phyloP scores from a whole-genome alignment of 23 red algal species.

The Gracilaria gracilis region DNA sequence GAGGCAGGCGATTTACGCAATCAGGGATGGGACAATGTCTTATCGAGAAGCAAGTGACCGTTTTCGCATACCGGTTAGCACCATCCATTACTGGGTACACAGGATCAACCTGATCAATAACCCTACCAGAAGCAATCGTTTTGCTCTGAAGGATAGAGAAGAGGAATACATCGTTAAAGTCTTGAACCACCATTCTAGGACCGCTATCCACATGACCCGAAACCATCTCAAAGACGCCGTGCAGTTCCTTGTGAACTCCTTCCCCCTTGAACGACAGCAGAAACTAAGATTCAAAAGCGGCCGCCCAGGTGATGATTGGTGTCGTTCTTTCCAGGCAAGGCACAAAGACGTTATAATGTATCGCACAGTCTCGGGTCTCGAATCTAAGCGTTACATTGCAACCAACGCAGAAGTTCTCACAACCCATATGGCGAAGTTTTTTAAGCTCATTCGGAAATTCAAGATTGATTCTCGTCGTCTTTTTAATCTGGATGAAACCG shows the following conservation, averaged over 20 bases:
- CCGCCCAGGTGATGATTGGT: not conserved
- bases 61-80: not conserved
- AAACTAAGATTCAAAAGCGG: not conserved
- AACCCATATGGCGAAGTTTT: not conserved
- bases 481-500: conserved; percentile 3
- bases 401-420: not conserved
- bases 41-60: not conserved
- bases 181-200: not conserved
- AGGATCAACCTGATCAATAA: not conserved
- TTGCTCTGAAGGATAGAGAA: not conserved
- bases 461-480: not conserved
- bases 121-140: not conserved
- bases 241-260: not conserved
- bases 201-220: not conserved
- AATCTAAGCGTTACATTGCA: conserved; percentile 14
- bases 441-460: not conserved
- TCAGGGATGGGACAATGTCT: not conserved
- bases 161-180: not conserved
- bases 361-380: not conserved
- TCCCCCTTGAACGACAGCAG: not conserved
- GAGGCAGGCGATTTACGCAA: not conserved
- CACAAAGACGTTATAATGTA: not conserved
- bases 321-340: not conserved
- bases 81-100: not conserved
- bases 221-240: not conserved